These are phyloP conservation scores for Calonectria pauciramosa DNA, from an alignment of 2,329 filamentous ascomycete genomes.

Conservation along the genomic window DNA sequence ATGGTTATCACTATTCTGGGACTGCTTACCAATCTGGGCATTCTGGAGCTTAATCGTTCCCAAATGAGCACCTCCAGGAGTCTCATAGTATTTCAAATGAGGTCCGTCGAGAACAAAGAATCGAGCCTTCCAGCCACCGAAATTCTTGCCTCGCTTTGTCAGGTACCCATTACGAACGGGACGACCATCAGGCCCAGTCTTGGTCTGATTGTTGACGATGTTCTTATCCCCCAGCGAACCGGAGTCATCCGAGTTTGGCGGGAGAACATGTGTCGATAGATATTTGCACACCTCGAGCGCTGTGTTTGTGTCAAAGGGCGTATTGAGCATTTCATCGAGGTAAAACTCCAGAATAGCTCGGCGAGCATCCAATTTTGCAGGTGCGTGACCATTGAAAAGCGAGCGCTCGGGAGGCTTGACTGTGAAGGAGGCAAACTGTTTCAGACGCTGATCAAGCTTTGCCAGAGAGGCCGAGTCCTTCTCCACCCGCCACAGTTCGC, in stretches of 20 bases:
- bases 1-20: constrained; percentile 62
- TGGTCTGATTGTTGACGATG: constrained; percentile 48
- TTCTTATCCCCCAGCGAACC: constrained; percentile 42
- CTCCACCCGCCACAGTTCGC: constrained; percentile 93
- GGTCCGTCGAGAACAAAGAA: constrained; percentile 74
- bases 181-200: constrained; percentile 72
- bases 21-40: constrained; percentile 95
- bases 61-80: constrained; percentile 88
- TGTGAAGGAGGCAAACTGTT: constrained; percentile 78
- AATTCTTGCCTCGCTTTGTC: constrained; percentile 98
- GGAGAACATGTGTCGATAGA: constrained; percentile 77
- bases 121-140: constrained; percentile 95
- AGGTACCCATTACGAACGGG: constrained; percentile 89
- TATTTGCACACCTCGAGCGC: constrained; percentile 90
- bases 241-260: constrained; percentile 72
- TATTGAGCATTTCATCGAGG: constrained; percentile 87
- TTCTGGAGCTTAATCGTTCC: constrained; percentile 93
- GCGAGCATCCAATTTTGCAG: constrained; percentile 91
- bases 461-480: constrained; percentile 88
- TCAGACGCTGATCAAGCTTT: constrained; percentile 86
- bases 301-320: constrained; percentile 81
- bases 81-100: constrained; percentile 90
- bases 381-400: constrained; percentile 92
- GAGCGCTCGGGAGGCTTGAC: constrained; percentile 86
- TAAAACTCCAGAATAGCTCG: constrained; percentile 86